Evolutionary conservation across 768 basidiomycete genomes (phyloP), one percentile per base, ranked within the genome.

Genomic region (Suillus tomentosus): DNA sequence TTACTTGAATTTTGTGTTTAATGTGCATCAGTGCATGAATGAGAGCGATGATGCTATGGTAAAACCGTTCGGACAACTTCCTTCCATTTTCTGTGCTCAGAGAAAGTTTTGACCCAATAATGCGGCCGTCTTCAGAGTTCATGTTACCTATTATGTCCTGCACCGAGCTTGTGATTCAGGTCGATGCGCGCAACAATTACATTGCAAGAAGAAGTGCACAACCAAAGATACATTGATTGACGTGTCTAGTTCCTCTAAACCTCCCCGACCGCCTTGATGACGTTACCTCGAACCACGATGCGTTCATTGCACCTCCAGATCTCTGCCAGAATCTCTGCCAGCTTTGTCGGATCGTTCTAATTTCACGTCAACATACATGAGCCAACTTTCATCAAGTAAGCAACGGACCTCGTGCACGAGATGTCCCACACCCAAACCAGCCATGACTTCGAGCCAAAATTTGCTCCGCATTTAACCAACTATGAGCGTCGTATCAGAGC

Each of bases 381-480:
- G 13, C 37, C 43, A 19, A 62, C 24, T 17, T 50, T 27, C 27
- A 27, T 27, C 50, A 42, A 62, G n/a, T n/a, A 36, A 48, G 58
- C 24, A 13, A 73, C 85, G 53, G 61, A 94, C 95, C 83, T 98
- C 96, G 53, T 99, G 96, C 27, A 99, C 73, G 80, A 97, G 92
- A 72, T 99, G 97, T 0, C 97, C 96, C 1, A 94, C 93, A 40
- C 88, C 87, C 10, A 87, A 85, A 1, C 68, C 68, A 3, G 13
- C 57, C 65, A 96, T 84, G 45, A 99, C 94, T 24, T 85, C 89
- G 74, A 98, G 83, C 77, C 98, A 96, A 77, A 98, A 99, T 74
- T 97, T 98, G 70, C 90, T 93, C 74, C 90, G 94, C 94, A 96
- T 96, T 72, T 96, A 94, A 1, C 91, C 97, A 57, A 99, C 95